These are phyloP conservation scores for Pisolithus tinctorius DNA, from an alignment of 768 basidiomycete genomes.

Conservation along the genomic window DNA sequence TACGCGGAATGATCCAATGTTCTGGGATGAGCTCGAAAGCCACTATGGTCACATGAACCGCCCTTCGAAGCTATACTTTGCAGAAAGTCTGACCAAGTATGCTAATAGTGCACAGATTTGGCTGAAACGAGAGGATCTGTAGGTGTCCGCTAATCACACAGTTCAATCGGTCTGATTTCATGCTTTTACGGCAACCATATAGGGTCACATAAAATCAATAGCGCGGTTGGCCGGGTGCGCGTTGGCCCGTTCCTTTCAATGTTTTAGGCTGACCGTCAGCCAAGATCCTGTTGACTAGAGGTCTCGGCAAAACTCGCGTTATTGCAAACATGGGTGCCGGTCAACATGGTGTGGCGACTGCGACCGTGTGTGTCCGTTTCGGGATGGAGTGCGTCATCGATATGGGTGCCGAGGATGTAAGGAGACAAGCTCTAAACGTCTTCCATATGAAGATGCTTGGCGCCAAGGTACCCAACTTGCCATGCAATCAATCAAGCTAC, in stretches of 20 bases:
- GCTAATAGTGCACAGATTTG: constrained; percentile 85
- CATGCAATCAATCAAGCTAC: not conserved
- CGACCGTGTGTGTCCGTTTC: no score
- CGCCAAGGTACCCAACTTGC: not conserved
- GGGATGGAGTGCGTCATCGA: no score
- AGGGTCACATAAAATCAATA: constrained; percentile 99
- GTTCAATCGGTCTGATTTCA: constrained; percentile 1
- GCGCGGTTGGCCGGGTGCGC: constrained; percentile 88
- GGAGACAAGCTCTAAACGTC: no score
- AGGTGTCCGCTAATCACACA: no score
- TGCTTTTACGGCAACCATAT: constrained; percentile 76
- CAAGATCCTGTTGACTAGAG: constrained; percentile 87
- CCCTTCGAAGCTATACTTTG: constrained; percentile 86
- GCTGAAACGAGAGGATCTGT: no score
- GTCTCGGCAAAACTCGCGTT: constrained; percentile 92
- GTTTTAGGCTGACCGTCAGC: not conserved
- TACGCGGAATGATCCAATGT: constrained; percentile 81
- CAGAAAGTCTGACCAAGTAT: constrained; percentile 83
- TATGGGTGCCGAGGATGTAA: no score
- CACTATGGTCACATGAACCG: constrained; percentile 93
- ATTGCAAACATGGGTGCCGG: constrained; percentile 99
- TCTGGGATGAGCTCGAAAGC: constrained; percentile 81
- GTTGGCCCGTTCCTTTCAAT: not conserved
- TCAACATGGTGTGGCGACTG: constrained; percentile 18
- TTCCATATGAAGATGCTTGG: no score